Evolutionary conservation across 768 basidiomycete species (phyloP), one percentile per base, ranked within the genome.

Genomic region (Aureoboletus auriporus): DNA sequence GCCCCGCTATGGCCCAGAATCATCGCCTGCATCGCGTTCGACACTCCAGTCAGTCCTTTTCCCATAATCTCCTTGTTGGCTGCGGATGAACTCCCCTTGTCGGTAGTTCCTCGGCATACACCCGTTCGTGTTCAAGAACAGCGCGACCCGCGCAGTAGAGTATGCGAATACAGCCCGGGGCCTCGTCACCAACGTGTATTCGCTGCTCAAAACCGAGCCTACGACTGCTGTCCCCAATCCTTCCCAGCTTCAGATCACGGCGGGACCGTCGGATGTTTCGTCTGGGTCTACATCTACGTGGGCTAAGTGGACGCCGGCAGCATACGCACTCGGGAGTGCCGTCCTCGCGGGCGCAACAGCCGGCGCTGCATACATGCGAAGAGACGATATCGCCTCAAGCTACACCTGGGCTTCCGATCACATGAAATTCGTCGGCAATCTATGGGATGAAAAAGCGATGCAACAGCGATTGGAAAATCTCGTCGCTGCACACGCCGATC

Each of bases 1-100:
- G 81, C 82, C 3, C 83, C 87, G 0, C 66, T 95, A 5, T 97
- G 93, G 93, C 94, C 93, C 2, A 83, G 79, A 44, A 86, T 96
- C 47, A 77, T 94, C 20, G 93, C 85, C 1, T 84, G 83, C 52
- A 71, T 92, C 40, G 86, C 93, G 6, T 95, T 87, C 60, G 93
- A 97, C 61, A 95, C 94, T 0, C 94, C 93, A 9, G 93, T 90
- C 66, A 59, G 82, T 63, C 23, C 13, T 8, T 39, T 8, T 50
- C 46, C 23, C 30, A 27, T 9, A 35, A 14, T 30, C 35, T 30
- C 35, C 23, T 34, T 27, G 17, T 38, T 41, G n/a, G 8, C 34
- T 16, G 42, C 51, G 30, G 48, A 30, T 45, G 39, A 47, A 17
- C 16, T 8, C 10, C 37, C 50, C 8, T 51, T 20, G 20, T 56